phyloP scores from a whole-genome alignment of 306 rosid species.

The Corylus avellana region DNA sequence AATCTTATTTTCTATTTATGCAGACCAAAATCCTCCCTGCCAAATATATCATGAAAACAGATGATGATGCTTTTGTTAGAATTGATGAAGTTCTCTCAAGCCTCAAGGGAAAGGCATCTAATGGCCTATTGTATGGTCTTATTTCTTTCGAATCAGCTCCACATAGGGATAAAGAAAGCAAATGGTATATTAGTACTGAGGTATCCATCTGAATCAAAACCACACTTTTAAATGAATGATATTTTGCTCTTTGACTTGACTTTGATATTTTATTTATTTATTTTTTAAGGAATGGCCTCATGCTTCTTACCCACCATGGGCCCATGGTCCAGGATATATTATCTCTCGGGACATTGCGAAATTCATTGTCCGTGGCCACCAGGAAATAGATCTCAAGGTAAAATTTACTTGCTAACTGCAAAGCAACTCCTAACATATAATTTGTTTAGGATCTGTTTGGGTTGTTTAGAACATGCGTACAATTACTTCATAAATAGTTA shows the following conservation, averaged over 20 bases:
- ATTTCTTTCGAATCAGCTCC: constrained; percentile 85
- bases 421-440: not conserved
- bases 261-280: constrained; percentile 12
- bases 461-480: not conserved
- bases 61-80: constrained; percentile 92
- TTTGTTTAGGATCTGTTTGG: not conserved
- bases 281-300: constrained; percentile 84
- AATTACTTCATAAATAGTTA: not conserved
- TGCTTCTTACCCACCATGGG: constrained; percentile 87
- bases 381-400: constrained; percentile 69
- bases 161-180: constrained; percentile 72
- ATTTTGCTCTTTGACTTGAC: constrained; percentile 3
- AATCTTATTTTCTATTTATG: constrained; percentile 30
- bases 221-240: constrained; percentile 1
- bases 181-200: constrained; percentile 80
- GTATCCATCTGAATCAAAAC: constrained; percentile 40
- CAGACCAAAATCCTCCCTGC: constrained; percentile 81
- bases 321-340: constrained; percentile 94
- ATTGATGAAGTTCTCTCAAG: constrained; percentile 78
- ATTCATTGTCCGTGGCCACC: constrained; percentile 67
- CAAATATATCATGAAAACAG: constrained; percentile 91
- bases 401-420: constrained; percentile 15
- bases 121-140: constrained; percentile 75
- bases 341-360: constrained; percentile 87
- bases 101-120: constrained; percentile 65